Evolutionary conservation across 73 alveolate species (phyloP).

Genomic region (Stentor coeruleus): DNA sequence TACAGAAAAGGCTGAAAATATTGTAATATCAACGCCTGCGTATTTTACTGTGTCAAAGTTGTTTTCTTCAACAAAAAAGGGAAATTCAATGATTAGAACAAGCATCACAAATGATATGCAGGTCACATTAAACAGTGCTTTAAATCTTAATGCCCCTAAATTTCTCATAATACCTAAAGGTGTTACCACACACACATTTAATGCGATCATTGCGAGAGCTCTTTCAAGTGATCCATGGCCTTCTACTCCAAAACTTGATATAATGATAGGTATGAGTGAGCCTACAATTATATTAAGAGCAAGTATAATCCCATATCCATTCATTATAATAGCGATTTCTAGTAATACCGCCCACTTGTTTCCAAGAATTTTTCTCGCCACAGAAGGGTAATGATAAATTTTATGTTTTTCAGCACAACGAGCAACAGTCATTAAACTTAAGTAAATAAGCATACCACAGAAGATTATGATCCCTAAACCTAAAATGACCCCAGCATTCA

Average conservation of each 20-base stretch:
- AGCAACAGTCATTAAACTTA: not conserved
- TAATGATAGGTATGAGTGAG: not conserved
- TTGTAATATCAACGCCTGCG: slow-evolving; percentile 25
- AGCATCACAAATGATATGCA: slow-evolving; percentile 34
- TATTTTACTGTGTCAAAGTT: not conserved
- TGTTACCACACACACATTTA: slow-evolving; percentile 30
- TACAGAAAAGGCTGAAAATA: slow-evolving; percentile 39
- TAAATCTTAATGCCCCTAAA: slow-evolving; percentile 32
- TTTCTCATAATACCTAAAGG: slow-evolving; percentile 38
- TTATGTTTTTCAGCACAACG: slow-evolving; percentile 1
- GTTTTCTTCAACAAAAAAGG: not conserved
- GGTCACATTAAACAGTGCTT: slow-evolving; percentile 25
- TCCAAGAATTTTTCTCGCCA: not conserved
- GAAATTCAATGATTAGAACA: slow-evolving; percentile 35
- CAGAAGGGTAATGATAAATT: not conserved
- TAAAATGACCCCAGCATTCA: slow-evolving; percentile 50
- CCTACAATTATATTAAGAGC: not conserved
- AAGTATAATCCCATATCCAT: not conserved
- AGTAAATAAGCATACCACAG: slow-evolving; percentile 36
- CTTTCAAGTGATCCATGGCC: not conserved
- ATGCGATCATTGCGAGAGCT: not conserved
- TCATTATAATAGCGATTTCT: not conserved
- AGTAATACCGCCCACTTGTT: not conserved
- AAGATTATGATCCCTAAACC: slow-evolving; percentile 33
- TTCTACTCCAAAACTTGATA: not conserved